These are phyloP conservation scores for Tardiomyces blankii DNA, from an alignment of 1,139 yeast species.

Conservation along the genomic window DNA sequence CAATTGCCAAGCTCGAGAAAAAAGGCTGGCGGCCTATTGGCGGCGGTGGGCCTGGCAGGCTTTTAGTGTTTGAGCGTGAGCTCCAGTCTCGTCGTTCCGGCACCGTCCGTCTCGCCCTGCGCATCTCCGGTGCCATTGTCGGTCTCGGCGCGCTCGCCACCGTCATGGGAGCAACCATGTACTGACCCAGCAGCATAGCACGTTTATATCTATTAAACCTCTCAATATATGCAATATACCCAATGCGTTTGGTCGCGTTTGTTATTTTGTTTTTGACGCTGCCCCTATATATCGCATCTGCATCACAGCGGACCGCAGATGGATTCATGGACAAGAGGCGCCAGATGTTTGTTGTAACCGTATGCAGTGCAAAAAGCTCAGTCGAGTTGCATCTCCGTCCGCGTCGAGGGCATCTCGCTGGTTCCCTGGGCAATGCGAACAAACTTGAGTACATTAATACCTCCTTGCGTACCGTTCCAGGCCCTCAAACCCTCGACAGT, in stretches of 20 bases:
- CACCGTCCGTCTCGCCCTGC: constrained; percentile 1
- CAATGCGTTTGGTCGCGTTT: too few species aligned
- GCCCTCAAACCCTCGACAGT: constrained; percentile 49
- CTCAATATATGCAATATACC: too few species aligned
- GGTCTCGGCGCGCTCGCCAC: constrained; percentile 13
- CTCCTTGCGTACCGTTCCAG: constrained; percentile 83
- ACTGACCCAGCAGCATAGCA: constrained; percentile 6
- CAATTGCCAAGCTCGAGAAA: constrained; percentile 29
- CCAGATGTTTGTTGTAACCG: too few species aligned
- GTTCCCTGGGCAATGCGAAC: constrained; percentile 21
- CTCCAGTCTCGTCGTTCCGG: constrained; percentile 1
- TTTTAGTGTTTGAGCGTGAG: constrained; percentile 28
- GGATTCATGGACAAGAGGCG: too few species aligned
- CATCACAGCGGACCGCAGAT: too few species aligned
- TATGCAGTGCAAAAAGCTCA: too few species aligned
- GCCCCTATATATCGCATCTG: too few species aligned
- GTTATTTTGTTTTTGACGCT: too few species aligned
- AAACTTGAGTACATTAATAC: constrained; percentile 50
- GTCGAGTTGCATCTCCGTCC: not conserved
- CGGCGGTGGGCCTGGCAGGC: constrained; percentile 26
- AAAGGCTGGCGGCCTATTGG: constrained; percentile 40
- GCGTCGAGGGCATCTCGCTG: not conserved
- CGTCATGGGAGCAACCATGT: constrained; percentile 7
- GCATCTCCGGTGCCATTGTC: constrained; percentile 14
- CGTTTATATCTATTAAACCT: not conserved